These are phyloP conservation scores for Geotrichum europaeum DNA, from an alignment of 1,139 yeast species.

Conservation along the genomic window DNA sequence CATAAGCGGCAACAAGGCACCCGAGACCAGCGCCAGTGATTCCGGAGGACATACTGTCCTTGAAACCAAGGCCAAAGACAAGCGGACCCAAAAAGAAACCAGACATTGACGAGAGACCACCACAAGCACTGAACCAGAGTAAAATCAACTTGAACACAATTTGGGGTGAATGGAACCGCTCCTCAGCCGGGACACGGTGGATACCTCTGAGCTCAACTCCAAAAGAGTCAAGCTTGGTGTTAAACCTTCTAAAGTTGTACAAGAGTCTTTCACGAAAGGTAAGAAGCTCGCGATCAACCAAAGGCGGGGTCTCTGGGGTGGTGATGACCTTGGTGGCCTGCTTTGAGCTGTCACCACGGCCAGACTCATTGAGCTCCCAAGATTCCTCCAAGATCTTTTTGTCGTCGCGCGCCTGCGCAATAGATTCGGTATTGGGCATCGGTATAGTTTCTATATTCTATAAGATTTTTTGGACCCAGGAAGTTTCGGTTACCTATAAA, in stretches of 20 bases:
- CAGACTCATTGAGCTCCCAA: slow-evolving; percentile 1
- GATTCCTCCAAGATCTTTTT: not conserved
- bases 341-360: not conserved
- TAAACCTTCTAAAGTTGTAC: slow-evolving; percentile 24
- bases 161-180: slow-evolving; percentile 41
- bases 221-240: slow-evolving; percentile 40
- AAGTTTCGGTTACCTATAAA: not conserved
- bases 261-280: not conserved
- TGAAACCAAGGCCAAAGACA: slow-evolving; percentile 59
- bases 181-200: slow-evolving; percentile 66
- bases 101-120: slow-evolving; percentile 81
- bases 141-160: slow-evolving; percentile 61
- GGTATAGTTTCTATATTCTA: not conserved
- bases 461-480: not conserved
- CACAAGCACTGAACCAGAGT: slow-evolving; percentile 78
- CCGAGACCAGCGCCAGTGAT: slow-evolving; percentile 59
- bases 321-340: not conserved
- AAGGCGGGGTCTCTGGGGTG: not conserved
- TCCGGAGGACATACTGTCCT: slow-evolving; percentile 56
- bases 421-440: not conserved
- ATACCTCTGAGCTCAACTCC: slow-evolving; percentile 81
- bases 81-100: slow-evolving; percentile 71
- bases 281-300: not conserved
- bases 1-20: slow-evolving; percentile 65
- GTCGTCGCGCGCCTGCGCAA: not conserved